Base-by-base conservation (phyloP, 139 green algal species). In the Coelastrella sp. region DNA sequence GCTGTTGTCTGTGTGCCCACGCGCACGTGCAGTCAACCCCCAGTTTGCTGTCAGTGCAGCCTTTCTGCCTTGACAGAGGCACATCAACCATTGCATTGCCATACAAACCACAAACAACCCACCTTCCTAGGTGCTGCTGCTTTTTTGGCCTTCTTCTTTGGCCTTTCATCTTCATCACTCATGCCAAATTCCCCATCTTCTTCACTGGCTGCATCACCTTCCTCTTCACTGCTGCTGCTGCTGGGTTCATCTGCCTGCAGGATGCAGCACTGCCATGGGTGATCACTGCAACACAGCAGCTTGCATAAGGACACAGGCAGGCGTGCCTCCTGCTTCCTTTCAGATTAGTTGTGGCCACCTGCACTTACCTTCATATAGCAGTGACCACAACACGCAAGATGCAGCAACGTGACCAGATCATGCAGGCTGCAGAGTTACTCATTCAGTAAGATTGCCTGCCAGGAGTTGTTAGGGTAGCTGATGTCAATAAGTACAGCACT, bases 121-220 rank as follows among this genome's bases (percentile, higher is more conserved):
- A 76, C 68, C 68, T 35, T 76, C 68, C 81, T 82, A 7, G 20
- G 19, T 12, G 20, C 68, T 57, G 68, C 35, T 10, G 7, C 49
- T 17, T 68, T 68, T 68, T 88, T 88, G 66, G 35, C 84, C 49
- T 88, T 88, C 68, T 88, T 88, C 84, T 88, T 81, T 57, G 84
- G 66, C 49, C 10, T 58, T n/a, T 57, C 66, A 7, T 88, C 84
- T 7, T 88, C 84, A 56, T 88, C 84, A 24, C 49, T 68, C 9
- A 87, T 15, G 15, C 56, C 84, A 88, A 88, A 80, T 27, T 88
- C 84, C 7, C 63, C 84, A 20, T 88, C 84, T 7, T 68, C 84
- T 6, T 81, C 68, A 14, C 20, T 57, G 10, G 27, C 78, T 83
- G 68, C 35, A 14, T 70, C 68, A n/a, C 35, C 58, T 15, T 24